Percentiles rank a stretch among this genome's conserved stretches.
Evolutionary conservation across 2,329 filamentous ascomycete genomes (phyloP).

Genomic region (Exophiala viscosa): DNA sequence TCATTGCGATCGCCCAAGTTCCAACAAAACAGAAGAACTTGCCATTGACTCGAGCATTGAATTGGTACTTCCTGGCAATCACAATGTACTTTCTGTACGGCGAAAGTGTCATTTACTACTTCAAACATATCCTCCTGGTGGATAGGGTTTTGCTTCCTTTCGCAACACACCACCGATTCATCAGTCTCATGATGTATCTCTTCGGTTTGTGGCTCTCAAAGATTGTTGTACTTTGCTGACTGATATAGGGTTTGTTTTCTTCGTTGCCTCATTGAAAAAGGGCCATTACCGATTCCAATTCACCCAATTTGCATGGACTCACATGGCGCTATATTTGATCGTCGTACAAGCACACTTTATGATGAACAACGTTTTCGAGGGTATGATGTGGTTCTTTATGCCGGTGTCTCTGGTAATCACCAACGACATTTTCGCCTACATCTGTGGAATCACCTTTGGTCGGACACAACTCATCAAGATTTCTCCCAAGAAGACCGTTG

Average conservation of each 20-base stretch:
- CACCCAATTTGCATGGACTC: conserved; percentile 98
- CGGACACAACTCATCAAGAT: conserved; percentile 96
- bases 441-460: conserved; percentile 95
- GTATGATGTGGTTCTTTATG: conserved; percentile 99
- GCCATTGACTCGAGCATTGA: conserved; percentile 90
- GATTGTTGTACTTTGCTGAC: conserved; percentile 2
- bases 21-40: conserved; percentile 86
- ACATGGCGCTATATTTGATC: conserved; percentile 97
- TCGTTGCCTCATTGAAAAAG: conserved; percentile 89
- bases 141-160: conserved; percentile 89
- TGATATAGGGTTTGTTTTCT: conserved; percentile 87
- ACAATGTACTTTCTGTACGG: conserved; percentile 99
- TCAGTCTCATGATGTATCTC: conserved; percentile 96
- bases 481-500: conserved; percentile 98
- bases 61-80: conserved; percentile 98
- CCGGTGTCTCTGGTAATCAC: conserved; percentile 93
- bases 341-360: conserved; percentile 98
- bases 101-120: conserved; percentile 99
- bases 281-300: conserved; percentile 98
- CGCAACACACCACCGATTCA: conserved; percentile 96
- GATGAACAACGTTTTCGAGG: conserved; percentile 99
- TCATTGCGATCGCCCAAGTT: conserved; percentile 95
- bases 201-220: conserved; percentile 63
- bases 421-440: conserved; percentile 97
- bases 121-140: conserved; percentile 96